Evolutionary conservation across 768 basidiomycete genomes (phyloP).

Genomic region (Hemileccinum rubropunctum): DNA sequence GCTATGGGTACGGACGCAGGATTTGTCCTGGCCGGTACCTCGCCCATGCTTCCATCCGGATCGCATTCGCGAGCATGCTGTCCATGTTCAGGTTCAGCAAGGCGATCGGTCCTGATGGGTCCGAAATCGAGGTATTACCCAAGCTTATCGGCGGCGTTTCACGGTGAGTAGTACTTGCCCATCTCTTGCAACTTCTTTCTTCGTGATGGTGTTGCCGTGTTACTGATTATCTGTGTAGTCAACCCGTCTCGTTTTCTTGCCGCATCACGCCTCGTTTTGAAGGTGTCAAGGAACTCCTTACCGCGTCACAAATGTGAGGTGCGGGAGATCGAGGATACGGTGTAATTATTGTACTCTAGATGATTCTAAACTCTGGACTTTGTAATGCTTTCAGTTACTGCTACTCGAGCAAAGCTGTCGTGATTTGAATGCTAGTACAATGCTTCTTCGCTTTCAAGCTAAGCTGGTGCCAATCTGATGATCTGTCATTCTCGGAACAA

Average conservation of each 20-base stretch:
- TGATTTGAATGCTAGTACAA: too few relatives aligned
- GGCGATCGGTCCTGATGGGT: slow-evolving; percentile 18
- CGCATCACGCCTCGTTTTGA: slow-evolving; percentile 19
- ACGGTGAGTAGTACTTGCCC: slow-evolving; percentile 9
- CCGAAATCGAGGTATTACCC: slow-evolving; percentile 21
- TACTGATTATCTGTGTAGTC: slow-evolving; percentile 5
- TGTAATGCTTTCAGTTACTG: too few relatives aligned
- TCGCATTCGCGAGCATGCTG: slow-evolving; percentile 17
- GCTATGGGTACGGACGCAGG: slow-evolving; percentile 35
- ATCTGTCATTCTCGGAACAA: too few relatives aligned
- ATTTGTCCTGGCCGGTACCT: slow-evolving; percentile 20
- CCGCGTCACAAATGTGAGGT: neutral
- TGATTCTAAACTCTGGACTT: neutral
- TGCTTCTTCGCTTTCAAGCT: too few relatives aligned
- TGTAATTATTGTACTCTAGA: neutral
- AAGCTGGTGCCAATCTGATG: too few relatives aligned
- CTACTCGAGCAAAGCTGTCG: too few relatives aligned
- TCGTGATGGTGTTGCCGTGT: neutral
- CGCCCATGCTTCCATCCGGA: slow-evolving; percentile 19
- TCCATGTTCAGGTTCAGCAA: slow-evolving; percentile 20
- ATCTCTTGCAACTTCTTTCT: neutral
- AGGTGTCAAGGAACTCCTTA: slow-evolving; percentile 15
- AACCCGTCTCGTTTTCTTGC: slow-evolving; percentile 15
- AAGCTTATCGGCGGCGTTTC: slow-evolving; percentile 13
- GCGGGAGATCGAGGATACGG: too few relatives aligned